Evolutionary conservation across 2,329 filamentous ascomycete genomes (phyloP).

Genomic region (Cyanodermella asteris): DNA sequence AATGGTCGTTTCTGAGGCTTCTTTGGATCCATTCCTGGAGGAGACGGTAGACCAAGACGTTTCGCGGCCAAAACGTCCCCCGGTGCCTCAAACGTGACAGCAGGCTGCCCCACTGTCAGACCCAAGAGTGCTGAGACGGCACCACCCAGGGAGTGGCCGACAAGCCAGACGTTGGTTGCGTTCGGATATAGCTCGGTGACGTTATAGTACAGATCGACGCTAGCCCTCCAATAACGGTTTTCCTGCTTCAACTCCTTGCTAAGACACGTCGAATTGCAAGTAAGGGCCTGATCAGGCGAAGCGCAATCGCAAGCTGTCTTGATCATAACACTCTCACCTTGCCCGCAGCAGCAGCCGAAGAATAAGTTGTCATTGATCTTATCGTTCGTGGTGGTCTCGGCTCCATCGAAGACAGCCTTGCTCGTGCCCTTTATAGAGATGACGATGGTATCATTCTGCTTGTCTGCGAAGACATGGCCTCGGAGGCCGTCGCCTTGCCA

Average conservation of each 20-base stretch:
- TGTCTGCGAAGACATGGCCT: slow-evolving; percentile 80
- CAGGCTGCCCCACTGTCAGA: slow-evolving; percentile 73
- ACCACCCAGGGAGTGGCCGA: slow-evolving; percentile 82
- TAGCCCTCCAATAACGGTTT: slow-evolving; percentile 78
- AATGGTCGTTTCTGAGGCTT: slow-evolving; percentile 47
- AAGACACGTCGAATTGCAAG: slow-evolving; percentile 84
- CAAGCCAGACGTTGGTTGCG: slow-evolving; percentile 69
- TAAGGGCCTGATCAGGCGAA: slow-evolving; percentile 60
- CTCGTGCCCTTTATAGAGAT: slow-evolving; percentile 77
- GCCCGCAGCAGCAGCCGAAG: slow-evolving; percentile 92
- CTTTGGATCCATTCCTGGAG: slow-evolving; percentile 53
- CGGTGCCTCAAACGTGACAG: slow-evolving; percentile 82
- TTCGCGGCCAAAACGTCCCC: slow-evolving; percentile 73
- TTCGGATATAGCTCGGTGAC: slow-evolving; percentile 73
- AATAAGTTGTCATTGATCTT: slow-evolving; percentile 96
- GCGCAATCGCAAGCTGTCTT: slow-evolving; percentile 86
- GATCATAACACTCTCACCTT: slow-evolving; percentile 79
- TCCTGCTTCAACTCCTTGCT: slow-evolving; percentile 52
- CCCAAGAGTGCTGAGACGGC: slow-evolving; percentile 74
- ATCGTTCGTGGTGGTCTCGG: slow-evolving; percentile 89
- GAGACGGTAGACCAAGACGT: slow-evolving; percentile 64
- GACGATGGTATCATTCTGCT: slow-evolving; percentile 65
- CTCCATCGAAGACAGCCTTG: slow-evolving; percentile 74
- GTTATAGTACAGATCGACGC: slow-evolving; percentile 75
- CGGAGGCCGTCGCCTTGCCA: slow-evolving; percentile 78